A percentile compares a stretch with the other conserved stretches of the same genome.
phyloP scores from a whole-genome alignment of 2,329 filamentous ascomycete genomes.

The Trichoderma pleuroti region DNA sequence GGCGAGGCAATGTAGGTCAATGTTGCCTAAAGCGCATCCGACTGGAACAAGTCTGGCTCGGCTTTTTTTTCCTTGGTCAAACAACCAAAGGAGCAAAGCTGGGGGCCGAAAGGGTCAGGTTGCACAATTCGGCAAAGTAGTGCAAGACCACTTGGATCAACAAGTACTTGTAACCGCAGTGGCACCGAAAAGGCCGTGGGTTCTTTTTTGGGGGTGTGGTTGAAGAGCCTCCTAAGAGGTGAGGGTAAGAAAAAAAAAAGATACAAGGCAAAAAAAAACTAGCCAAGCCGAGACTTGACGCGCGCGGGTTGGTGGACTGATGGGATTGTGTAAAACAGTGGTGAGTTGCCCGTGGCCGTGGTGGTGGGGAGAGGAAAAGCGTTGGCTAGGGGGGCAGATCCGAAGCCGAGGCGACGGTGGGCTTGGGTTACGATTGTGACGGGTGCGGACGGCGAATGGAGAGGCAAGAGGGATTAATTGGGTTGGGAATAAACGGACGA shows the following conservation, averaged over 20 bases:
- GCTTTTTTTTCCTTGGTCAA: constrained; percentile 22
- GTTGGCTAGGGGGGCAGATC: constrained; percentile 16
- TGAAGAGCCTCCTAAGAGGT: constrained; percentile 9
- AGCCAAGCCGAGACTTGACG: constrained; percentile 2
- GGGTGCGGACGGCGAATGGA: constrained; percentile 12
- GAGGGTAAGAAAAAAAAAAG: not conserved
- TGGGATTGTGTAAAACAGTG: constrained; percentile 2
- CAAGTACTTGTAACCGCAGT: constrained; percentile 17
- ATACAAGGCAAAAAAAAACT: not conserved
- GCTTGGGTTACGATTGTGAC: constrained; percentile 17
- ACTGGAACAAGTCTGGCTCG: constrained; percentile 22
- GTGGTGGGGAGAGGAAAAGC: constrained; percentile 9
- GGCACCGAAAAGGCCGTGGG: constrained; percentile 14
- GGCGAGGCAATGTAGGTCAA: constrained; percentile 31
- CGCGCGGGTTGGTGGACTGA: constrained; percentile 9
- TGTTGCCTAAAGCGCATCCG: constrained; percentile 27
- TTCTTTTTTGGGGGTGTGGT: constrained; percentile 12
- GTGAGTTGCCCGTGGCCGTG: not conserved
- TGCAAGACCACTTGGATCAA: constrained; percentile 20
- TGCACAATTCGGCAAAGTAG: constrained; percentile 23
- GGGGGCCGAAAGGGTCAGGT: constrained; percentile 25
- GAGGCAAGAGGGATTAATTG: constrained; percentile 16
- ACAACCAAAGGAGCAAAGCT: constrained; percentile 24
- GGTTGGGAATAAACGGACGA: constrained; percentile 1
- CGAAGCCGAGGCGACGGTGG: constrained; percentile 16